Conservation (phyloP, 2,329 filamentous ascomycete genomes). For the Monosporascus sp. region DNA sequence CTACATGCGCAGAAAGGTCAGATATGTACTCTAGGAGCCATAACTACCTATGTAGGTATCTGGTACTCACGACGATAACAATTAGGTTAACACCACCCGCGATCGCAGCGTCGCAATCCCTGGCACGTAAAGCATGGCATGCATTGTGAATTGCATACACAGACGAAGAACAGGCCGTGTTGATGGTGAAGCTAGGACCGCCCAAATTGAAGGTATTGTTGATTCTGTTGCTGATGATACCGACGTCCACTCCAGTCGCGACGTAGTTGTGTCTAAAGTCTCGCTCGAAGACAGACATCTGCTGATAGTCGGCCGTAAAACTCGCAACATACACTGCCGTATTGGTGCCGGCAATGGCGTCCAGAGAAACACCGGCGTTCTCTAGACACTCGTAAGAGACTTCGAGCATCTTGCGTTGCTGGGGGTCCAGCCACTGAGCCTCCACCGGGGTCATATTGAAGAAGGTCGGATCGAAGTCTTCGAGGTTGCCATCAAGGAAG, state of each 20-base stretch:
- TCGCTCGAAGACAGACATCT: slow-evolving; percentile 19
- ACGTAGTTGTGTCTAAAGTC: slow-evolving; percentile 20
- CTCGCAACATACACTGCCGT: slow-evolving; percentile 23
- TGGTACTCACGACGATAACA: slow-evolving; percentile 21
- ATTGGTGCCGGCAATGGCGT: slow-evolving; percentile 19
- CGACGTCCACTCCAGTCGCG: slow-evolving; percentile 29
- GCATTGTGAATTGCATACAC: slow-evolving; percentile 29
- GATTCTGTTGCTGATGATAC: slow-evolving; percentile 33
- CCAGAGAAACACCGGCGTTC: slow-evolving; percentile 27
- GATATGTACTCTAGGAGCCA: no score
- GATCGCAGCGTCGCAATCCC: slow-evolving; percentile 29
- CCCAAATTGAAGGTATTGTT: slow-evolving; percentile 32
- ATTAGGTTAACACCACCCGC: slow-evolving; percentile 33
- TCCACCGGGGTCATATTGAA: slow-evolving; percentile 35
- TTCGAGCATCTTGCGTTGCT: slow-evolving; percentile 36
- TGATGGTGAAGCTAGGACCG: slow-evolving; percentile 25
- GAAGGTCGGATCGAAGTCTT: slow-evolving; percentile 27
- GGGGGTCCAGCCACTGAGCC: slow-evolving; percentile 35
- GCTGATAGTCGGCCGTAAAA: slow-evolving; percentile 22
- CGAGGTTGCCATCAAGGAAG: slow-evolving; percentile 16
- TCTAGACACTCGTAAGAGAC: slow-evolving; percentile 37
- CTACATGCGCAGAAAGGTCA: no score
- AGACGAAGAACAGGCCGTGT: slow-evolving; percentile 34
- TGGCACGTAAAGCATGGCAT: slow-evolving; percentile 17
- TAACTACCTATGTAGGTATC: no score